Conservation (phyloP, 2,329 filamentous ascomycete species). For the Dothideomycetes sp. region DNA sequence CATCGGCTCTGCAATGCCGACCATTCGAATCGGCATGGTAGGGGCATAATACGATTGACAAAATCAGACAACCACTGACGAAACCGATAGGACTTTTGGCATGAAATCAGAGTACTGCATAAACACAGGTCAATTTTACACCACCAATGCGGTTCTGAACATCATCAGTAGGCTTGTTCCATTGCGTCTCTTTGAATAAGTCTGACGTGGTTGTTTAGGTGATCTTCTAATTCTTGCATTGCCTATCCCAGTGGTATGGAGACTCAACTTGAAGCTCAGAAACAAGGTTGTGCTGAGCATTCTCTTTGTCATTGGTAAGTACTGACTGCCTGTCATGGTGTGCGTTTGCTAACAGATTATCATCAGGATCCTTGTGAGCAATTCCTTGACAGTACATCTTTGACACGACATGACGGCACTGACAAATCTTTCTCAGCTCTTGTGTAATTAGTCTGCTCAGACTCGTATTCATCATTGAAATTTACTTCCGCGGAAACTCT, state of each 20-base stretch:
- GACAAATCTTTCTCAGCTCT: neutral
- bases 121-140: slow-evolving; percentile 4
- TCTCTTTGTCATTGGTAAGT: slow-evolving; percentile 37
- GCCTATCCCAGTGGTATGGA: slow-evolving; percentile 43
- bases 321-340: too few species aligned
- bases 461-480: slow-evolving; percentile 4
- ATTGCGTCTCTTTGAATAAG: neutral
- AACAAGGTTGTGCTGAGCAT: slow-evolving; percentile 42
- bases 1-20: slow-evolving; percentile 6
- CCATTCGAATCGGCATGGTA: slow-evolving; percentile 3
- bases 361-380: neutral
- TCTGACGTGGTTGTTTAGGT: too few species aligned
- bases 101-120: slow-evolving; percentile 1
- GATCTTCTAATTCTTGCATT: slow-evolving; percentile 49
- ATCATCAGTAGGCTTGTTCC: neutral
- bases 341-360: neutral
- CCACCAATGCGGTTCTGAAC: slow-evolving; percentile 5
- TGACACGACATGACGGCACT: too few species aligned
- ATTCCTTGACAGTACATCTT: too few species aligned
- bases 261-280: slow-evolving; percentile 37
- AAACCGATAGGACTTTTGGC: neutral
- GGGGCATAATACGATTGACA: neutral
- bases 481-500: slow-evolving; percentile 1
- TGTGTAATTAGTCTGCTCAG: slow-evolving; percentile 7
- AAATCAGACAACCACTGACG: too few species aligned